phyloP scores from a whole-genome alignment of 345 rosid genomes.

The Lagerstroemia speciosa region DNA sequence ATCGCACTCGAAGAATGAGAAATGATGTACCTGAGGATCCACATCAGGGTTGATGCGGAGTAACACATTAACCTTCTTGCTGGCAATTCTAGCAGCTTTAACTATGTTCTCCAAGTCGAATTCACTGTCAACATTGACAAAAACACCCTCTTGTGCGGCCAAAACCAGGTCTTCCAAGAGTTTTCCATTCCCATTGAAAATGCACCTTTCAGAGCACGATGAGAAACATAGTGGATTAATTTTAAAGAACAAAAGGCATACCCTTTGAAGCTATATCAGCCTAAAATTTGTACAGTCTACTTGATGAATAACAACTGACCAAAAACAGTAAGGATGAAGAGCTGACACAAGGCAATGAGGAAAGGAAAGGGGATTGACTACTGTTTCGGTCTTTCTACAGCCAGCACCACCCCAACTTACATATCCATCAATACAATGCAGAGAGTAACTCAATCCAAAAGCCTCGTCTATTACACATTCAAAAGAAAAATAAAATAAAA shows the following conservation, averaged over 20 bases:
- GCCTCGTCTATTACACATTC: too few species aligned
- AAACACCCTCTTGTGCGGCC: slow-evolving; percentile 89
- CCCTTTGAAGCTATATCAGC: not conserved
- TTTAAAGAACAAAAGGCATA: not conserved
- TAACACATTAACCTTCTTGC: slow-evolving; percentile 80
- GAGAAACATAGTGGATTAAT: not conserved
- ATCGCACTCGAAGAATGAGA: not conserved
- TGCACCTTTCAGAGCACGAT: slow-evolving; percentile 44
- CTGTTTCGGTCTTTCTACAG: too few species aligned
- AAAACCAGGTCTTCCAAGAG: slow-evolving; percentile 81
- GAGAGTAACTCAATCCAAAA: too few species aligned
- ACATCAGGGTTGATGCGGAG: slow-evolving; percentile 98
- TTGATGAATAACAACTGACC: not conserved
- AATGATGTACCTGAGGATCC: slow-evolving; percentile 75
- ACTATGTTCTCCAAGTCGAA: slow-evolving; percentile 88
- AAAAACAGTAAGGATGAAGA: not conserved
- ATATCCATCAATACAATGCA: too few species aligned
- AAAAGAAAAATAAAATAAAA: too few species aligned
- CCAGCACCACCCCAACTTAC: too few species aligned
- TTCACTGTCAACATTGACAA: slow-evolving; percentile 93
- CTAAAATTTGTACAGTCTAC: not conserved
- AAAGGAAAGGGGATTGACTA: not conserved
- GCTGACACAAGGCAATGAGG: not conserved
- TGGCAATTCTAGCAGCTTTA: slow-evolving; percentile 72
- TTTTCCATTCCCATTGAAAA: slow-evolving; percentile 94